Base-by-base conservation (phyloP, 2,329 filamentous ascomycete genomes). In the Arthrobotrys megalospora region DNA sequence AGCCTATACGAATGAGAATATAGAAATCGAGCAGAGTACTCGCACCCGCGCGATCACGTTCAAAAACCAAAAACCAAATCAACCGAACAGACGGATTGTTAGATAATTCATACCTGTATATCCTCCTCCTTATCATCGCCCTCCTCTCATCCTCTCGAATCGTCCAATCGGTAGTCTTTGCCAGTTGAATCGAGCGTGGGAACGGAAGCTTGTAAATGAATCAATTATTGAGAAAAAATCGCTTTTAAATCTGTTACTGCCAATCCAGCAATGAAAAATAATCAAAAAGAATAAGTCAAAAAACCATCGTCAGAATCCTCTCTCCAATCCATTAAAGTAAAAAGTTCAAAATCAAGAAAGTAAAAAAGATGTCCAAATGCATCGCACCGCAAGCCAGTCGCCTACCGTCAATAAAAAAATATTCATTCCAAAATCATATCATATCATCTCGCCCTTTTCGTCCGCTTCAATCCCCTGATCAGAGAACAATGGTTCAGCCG, bases 401-500 rank as follows among this genome's bases (percentile, higher is more conserved):
- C 55, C 55, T 60, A 60, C 55, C 55, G 55, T 60, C 55, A 60
- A 60, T 19, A 28, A 48, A 48, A 55, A 19, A 55, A 50, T 41
- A 53, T 34, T 11, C 41, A 50, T 58, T n/a, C 34, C 14, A 5
- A 19, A 5, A 19, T 52, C 58, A 24, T 16, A 16, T 65, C 67
- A 48, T 72, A 72, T 50, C 68, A 19, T 53, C 52, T 34, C 32
- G n/a, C 70, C 50, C 60, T 65, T 63, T 24, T 28, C 71, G 34
- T 63, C 48, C 65, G 36, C 48, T 12, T 62, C 67, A 45, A 62
- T 32, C 38, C 38, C 72, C 55, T 24, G 24, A 24, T 76, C 72
- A 65, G 66, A 52, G 67, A 77, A 77, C 60, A 77, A 70, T 47
- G 73, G 73, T 52, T 70, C 73, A 71, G 73, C 73, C 34, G 73